Percentiles rank a stretch among this genome's conserved stretches.
Conservation (phyloP, 345 rosid genomes). For the Toxicodendron radicans region DNA sequence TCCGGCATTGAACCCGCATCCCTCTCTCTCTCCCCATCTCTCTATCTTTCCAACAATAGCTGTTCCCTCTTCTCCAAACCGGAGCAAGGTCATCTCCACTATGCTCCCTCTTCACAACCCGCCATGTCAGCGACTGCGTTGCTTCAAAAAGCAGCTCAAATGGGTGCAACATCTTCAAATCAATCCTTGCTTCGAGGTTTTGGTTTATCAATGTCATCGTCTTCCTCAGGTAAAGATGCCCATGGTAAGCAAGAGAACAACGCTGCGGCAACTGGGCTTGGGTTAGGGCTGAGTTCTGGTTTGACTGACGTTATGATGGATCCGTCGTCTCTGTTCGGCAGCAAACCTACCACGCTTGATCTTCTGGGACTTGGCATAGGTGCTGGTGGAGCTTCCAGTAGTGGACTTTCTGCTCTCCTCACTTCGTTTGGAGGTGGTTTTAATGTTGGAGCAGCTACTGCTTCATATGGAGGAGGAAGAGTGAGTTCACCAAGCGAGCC, state of each 20-base stretch:
- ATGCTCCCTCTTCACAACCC: conserved; percentile 43
- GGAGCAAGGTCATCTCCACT: conserved; percentile 35
- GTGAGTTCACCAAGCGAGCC: conserved; percentile 29
- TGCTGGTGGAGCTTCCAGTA: conserved; percentile 26
- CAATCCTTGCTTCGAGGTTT: conserved; percentile 48
- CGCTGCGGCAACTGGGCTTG: conserved; percentile 31
- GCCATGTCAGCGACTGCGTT: conserved; percentile 96
- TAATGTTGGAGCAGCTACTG: conserved; percentile 26
- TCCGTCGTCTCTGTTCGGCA: conserved; percentile 41
- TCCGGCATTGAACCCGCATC: conserved; percentile 58
- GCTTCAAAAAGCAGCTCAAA: conserved; percentile 93
- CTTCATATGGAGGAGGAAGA: conserved; percentile 32
- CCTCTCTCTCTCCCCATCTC: conserved; percentile 65
- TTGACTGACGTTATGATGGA: conserved; percentile 37
- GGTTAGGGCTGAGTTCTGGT: conserved; percentile 39
- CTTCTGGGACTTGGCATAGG: conserved; percentile 64
- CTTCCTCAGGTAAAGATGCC: conserved; percentile 28
- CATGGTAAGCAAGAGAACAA: conserved; percentile 32
- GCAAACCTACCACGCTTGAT: conserved; percentile 62
- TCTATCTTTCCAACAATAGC: conserved; percentile 45
- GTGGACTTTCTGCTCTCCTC: conserved; percentile 52
- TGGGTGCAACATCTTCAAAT: conserved; percentile 72
- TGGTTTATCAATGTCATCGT: conserved; percentile 41
- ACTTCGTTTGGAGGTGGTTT: conserved; percentile 47
- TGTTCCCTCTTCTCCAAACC: conserved; percentile 38